These are phyloP conservation scores for Earliella scabrosa DNA, from an alignment of 1,284 basidiomycete genomes.

Conservation along the genomic window DNA sequence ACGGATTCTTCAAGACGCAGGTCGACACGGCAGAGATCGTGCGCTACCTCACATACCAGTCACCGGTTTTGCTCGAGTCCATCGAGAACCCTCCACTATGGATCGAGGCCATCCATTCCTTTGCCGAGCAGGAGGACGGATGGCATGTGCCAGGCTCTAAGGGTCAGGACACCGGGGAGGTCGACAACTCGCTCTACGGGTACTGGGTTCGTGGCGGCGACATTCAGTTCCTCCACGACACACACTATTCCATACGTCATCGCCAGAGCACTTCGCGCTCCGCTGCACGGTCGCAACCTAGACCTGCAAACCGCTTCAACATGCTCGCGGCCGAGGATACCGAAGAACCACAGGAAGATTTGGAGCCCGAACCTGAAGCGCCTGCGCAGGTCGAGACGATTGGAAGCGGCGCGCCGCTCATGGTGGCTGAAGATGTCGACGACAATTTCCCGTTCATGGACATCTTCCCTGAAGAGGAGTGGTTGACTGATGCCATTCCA, in stretches of 20 bases:
- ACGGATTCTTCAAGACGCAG: constrained; percentile 40
- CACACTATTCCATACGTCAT: constrained; percentile 19
- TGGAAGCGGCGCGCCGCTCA: neutral
- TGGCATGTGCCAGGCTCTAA: constrained; percentile 26
- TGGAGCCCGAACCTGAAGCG: neutral
- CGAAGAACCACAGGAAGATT: neutral
- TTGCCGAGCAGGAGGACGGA: constrained; percentile 19
- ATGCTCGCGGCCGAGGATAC: neutral
- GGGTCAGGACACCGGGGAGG: constrained; percentile 8
- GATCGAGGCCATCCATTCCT: constrained; percentile 33
- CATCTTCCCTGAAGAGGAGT: constrained; percentile 23
- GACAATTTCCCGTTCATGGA: constrained; percentile 10
- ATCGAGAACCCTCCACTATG: constrained; percentile 46
- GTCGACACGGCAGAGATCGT: constrained; percentile 46
- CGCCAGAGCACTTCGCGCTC: neutral
- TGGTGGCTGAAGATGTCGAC: constrained; percentile 8
- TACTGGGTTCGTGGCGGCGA: constrained; percentile 25
- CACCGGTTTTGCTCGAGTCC: constrained; percentile 47
- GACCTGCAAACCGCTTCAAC: constrained; percentile 24
- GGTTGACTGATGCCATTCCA: constrained; percentile 10
- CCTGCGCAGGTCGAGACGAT: neutral
- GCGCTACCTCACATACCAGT: constrained; percentile 42
- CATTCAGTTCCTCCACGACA: constrained; percentile 23
- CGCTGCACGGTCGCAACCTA: neutral
- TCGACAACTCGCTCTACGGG: constrained; percentile 17